Evolutionary conservation across 2,329 filamentous ascomycete species (phyloP).

Genomic region (Fusarium coffeatum): DNA sequence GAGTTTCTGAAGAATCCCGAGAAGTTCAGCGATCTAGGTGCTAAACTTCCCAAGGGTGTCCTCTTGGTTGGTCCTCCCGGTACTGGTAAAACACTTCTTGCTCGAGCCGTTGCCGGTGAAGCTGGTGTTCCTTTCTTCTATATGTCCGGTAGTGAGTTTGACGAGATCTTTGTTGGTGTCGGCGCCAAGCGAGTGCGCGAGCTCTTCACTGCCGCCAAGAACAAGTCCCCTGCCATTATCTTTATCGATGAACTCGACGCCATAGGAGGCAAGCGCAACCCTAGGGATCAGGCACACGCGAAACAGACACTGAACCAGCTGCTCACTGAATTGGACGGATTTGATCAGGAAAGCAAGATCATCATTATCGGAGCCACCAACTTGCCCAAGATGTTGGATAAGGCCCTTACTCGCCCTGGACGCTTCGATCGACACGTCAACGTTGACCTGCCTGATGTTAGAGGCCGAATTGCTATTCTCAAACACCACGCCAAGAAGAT

Average conservation of each 20-base stretch:
- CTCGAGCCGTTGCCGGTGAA: slow-evolving; percentile 94
- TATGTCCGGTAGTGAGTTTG: slow-evolving; percentile 99
- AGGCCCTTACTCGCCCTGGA: slow-evolving; percentile 91
- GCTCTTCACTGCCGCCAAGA: slow-evolving; percentile 83
- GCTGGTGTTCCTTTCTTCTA: slow-evolving; percentile 99
- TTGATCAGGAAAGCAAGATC: slow-evolving; percentile 92
- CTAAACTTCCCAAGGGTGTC: slow-evolving; percentile 96
- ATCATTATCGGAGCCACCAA: slow-evolving; percentile 98
- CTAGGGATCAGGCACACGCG: slow-evolving; percentile 91
- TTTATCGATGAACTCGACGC: slow-evolving; percentile 96
- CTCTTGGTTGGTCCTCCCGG: slow-evolving; percentile 94
- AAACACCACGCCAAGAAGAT: slow-evolving; percentile 95
- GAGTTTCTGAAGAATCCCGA: slow-evolving; percentile 96
- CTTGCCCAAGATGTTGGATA: slow-evolving; percentile 93
- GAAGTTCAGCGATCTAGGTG: slow-evolving; percentile 91
- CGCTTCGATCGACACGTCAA: slow-evolving; percentile 94
- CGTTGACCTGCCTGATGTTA: slow-evolving; percentile 90
- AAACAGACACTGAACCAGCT: slow-evolving; percentile 98
- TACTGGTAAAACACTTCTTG: slow-evolving; percentile 96
- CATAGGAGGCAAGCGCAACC: slow-evolving; percentile 92
- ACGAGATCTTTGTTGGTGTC: slow-evolving; percentile 97
- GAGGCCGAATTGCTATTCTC: slow-evolving; percentile 90
- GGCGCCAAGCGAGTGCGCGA: slow-evolving; percentile 96
- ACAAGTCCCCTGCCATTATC: slow-evolving; percentile 90
- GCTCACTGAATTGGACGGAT: slow-evolving; percentile 95